These are phyloP conservation scores for Elsinoe australis DNA, from an alignment of 2,329 filamentous ascomycete species.

Conservation along the genomic window DNA sequence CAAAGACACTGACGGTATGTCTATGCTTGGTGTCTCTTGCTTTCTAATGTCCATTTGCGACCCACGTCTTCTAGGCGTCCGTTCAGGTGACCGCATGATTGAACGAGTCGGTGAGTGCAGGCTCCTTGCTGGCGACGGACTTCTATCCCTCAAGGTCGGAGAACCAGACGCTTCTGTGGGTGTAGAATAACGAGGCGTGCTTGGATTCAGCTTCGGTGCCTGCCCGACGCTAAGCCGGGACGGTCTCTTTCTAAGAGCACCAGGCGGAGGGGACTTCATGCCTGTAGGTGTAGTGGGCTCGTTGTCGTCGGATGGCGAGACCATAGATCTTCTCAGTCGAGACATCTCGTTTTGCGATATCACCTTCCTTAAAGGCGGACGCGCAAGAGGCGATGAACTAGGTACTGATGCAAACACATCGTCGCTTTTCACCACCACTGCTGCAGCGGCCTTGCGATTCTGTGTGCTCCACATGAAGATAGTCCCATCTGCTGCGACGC, in stretches of 20 bases:
- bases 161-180: conserved; percentile 19
- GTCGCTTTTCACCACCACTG: conserved; percentile 3
- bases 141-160: conserved; percentile 18
- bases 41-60: conserved; percentile 5
- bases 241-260: conserved; percentile 47
- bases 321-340: conserved; percentile 54
- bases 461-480: conserved; percentile 42
- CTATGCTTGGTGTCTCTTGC: background rate
- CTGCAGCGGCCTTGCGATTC: conserved; percentile 7
- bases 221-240: conserved; percentile 46
- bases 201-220: conserved; percentile 39
- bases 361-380: conserved; percentile 73
- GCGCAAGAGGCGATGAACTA: conserved; percentile 39
- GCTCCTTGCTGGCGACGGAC: conserved; percentile 22
- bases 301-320: conserved; percentile 33
- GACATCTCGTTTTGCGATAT: conserved; percentile 81
- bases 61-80: background rate
- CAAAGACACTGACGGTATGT: background rate
- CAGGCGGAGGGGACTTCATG: conserved; percentile 41
- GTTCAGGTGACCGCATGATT: conserved; percentile 19
- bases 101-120: conserved; percentile 6
- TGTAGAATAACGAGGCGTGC: conserved; percentile 25
- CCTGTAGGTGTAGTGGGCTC: conserved; percentile 35
- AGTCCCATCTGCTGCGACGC: conserved; percentile 44
- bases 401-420: conserved; percentile 16